These are phyloP conservation scores for Mucor piriformis DNA, from an alignment of 371 early-diverging fungal genomes.

Conservation along the genomic window DNA sequence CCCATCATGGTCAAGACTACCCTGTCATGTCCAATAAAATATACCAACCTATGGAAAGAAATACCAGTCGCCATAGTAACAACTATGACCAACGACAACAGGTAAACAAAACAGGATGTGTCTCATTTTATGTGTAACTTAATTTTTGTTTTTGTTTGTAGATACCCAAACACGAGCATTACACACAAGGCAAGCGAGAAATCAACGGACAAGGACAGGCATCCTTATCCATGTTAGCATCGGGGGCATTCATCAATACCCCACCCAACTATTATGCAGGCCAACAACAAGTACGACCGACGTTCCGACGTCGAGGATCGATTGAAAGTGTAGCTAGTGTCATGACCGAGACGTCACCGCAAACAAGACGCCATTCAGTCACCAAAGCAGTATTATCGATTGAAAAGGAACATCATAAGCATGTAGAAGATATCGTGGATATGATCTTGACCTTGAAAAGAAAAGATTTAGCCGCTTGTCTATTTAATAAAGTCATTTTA, in stretches of 20 bases:
- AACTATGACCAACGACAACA: not conserved
- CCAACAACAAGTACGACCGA: constrained; percentile 9
- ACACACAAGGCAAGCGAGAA: not conserved
- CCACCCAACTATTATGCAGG: not conserved
- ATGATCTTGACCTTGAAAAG: constrained; percentile 50
- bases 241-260: not conserved
- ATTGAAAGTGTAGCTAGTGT: constrained; percentile 36
- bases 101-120: not conserved
- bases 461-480: constrained; percentile 49
- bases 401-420: constrained; percentile 9
- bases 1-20: too few species aligned
- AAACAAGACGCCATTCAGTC: constrained; percentile 24
- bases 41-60: not conserved
- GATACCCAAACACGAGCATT: not conserved
- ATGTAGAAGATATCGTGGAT: constrained; percentile 47
- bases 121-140: too few species aligned
- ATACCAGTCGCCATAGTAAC: not conserved
- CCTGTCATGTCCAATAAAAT: not conserved
- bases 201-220: not conserved
- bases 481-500: constrained; percentile 51
- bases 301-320: constrained; percentile 39
- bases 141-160: not conserved
- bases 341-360: constrained; percentile 34
- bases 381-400: constrained; percentile 15
- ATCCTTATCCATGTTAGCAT: not conserved